phyloP scores from a whole-genome alignment of 2,329 filamentous ascomycete genomes.

The Pestalotiopsis fici region DNA sequence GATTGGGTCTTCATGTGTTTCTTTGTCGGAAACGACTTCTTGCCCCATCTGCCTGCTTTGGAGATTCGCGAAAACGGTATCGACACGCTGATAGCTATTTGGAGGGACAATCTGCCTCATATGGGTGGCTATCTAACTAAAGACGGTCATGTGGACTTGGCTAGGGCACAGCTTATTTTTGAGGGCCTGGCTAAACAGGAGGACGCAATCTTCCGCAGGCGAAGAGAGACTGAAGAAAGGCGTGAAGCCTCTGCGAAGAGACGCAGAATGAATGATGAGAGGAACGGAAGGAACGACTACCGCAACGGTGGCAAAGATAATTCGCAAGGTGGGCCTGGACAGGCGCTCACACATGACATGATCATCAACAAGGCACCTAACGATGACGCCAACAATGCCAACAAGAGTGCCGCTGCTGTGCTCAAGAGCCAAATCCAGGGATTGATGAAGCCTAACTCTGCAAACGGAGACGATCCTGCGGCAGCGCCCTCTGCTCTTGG shows the following conservation, averaged over 20 bases:
- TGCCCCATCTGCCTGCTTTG: constrained; percentile 94
- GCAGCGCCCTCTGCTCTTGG: constrained; percentile 54
- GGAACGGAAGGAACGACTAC: constrained; percentile 36
- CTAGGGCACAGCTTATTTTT: constrained; percentile 84
- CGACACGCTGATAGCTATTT: constrained; percentile 93
- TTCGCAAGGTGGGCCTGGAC: constrained; percentile 54
- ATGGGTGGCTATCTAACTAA: constrained; percentile 98
- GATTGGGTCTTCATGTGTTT: constrained; percentile 99
- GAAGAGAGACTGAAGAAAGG: constrained; percentile 83
- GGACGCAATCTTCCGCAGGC: constrained; percentile 86
- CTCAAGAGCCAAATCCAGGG: constrained; percentile 78
- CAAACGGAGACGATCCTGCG: constrained; percentile 26
- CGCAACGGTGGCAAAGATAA: constrained; percentile 25
- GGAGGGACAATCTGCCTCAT: constrained; percentile 85
- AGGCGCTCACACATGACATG: constrained; percentile 80
- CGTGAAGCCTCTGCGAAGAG: constrained; percentile 79
- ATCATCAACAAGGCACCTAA: constrained; percentile 72
- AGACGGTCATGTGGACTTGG: constrained; percentile 87
- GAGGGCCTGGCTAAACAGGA: constrained; percentile 89
- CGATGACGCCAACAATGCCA: constrained; percentile 74
- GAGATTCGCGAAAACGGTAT: constrained; percentile 98
- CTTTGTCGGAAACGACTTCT: constrained; percentile 97
- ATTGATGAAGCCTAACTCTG: constrained; percentile 25
- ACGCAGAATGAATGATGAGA: constrained; percentile 68
- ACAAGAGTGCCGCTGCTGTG: constrained; percentile 91